Conservation (phyloP, 495 filamentous ascomycete genomes). For the Trichocladium antarcticum region DNA sequence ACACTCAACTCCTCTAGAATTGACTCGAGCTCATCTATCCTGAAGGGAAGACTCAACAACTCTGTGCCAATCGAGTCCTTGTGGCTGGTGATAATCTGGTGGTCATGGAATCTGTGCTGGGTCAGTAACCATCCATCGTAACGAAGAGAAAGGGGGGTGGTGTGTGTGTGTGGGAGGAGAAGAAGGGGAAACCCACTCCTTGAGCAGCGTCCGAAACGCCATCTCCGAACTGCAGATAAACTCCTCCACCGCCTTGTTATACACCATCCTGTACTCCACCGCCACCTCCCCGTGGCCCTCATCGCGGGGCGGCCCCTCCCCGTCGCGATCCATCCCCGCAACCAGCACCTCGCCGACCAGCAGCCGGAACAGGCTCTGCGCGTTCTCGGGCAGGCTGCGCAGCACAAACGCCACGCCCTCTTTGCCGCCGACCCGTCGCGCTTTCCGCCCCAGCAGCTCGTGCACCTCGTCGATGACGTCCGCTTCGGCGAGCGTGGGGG, state of each 20-base stretch:
- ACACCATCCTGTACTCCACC: conserved; percentile 80
- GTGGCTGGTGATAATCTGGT: conserved; percentile 84
- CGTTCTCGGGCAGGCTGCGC: conserved; percentile 81
- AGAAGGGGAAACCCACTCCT: conserved; percentile 52
- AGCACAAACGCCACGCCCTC: conserved; percentile 90
- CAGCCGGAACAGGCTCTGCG: conserved; percentile 70
- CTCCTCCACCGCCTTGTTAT: conserved; percentile 90
- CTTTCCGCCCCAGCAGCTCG: conserved; percentile 70
- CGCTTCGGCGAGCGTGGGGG: conserved; percentile 55
- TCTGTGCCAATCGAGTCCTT: conserved; percentile 81
- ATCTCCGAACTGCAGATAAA: conserved; percentile 96
- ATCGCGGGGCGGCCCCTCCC: conserved; percentile 15
- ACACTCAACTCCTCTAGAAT: conserved; percentile 75
- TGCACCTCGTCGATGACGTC: conserved; percentile 82
- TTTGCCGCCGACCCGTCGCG: conserved; percentile 72
- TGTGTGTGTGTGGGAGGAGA: not conserved
- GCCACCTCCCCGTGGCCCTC: conserved; percentile 42
- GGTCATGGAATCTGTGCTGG: conserved; percentile 66
- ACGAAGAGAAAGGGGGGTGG: too few relatives aligned
- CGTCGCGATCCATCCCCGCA: conserved; percentile 46
- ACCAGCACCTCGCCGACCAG: conserved; percentile 76
- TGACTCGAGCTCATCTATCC: conserved; percentile 77
- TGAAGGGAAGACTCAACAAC: conserved; percentile 71
- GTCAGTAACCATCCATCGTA: too few relatives aligned
- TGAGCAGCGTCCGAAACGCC: conserved; percentile 83